Evolutionary conservation across 257 asterid genomes (phyloP).

Genomic region (Nicotiana undulata): DNA sequence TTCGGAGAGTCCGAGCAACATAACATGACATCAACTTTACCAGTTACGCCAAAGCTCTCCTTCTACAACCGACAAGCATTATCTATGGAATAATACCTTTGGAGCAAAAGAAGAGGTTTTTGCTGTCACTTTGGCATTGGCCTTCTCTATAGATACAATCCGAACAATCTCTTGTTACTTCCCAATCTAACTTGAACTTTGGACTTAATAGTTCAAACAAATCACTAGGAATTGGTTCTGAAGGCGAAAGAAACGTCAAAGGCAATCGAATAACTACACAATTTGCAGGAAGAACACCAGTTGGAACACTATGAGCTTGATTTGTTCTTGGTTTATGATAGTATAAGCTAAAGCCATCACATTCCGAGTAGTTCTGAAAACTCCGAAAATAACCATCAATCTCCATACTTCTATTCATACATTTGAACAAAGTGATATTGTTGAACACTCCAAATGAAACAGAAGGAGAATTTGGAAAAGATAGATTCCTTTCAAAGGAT

Average conservation of each 20-base stretch:
- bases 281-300: constrained; percentile 1
- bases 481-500: constrained; percentile 3
- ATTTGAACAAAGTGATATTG: constrained; percentile 1
- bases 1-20: too few species aligned
- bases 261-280: not conserved
- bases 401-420: not conserved
- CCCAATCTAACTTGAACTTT: constrained; percentile 7
- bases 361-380: not conserved
- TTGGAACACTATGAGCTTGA: not conserved
- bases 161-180: not conserved
- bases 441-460: constrained; percentile 6
- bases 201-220: not conserved
- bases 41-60: too few species aligned
- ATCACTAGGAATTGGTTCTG: not conserved
- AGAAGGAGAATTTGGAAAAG: constrained; percentile 1
- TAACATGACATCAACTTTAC: too few species aligned
- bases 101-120: not conserved
- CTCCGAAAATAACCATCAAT: not conserved
- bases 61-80: not conserved
- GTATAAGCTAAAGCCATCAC: not conserved
- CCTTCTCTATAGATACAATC: not conserved
- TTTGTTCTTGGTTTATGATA: not conserved
- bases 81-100: not conserved
- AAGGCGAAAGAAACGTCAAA: not conserved
- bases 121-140: not conserved